A percentile compares a stretch with the other conserved stretches of the same genome.
Evolutionary conservation across 1,284 basidiomycete species (phyloP).

Genomic region (Sphagnurus paluster): DNA sequence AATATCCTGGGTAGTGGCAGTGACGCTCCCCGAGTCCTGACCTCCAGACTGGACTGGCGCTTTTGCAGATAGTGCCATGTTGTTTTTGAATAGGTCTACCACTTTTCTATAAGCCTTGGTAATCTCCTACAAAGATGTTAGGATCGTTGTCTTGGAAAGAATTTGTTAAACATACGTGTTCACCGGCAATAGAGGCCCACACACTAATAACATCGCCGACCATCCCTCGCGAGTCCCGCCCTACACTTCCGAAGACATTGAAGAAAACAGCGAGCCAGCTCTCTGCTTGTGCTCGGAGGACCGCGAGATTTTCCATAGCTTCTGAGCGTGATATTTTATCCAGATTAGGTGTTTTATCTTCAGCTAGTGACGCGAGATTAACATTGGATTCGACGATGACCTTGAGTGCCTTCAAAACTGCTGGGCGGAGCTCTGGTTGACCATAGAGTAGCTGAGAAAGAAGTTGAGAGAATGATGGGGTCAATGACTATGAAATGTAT

Average conservation of each 20-base stretch:
- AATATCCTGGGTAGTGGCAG: conserved; percentile 88
- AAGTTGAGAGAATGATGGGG: conserved; percentile 78
- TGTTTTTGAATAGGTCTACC: conserved; percentile 73
- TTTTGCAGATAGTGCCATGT: conserved; percentile 48
- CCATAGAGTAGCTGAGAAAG: conserved; percentile 90
- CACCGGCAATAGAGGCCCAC: conserved; percentile 85
- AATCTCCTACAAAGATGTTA: conserved; percentile 55
- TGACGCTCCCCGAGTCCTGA: conserved; percentile 50
- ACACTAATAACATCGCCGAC: conserved; percentile 88
- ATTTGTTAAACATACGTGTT: conserved; percentile 47
- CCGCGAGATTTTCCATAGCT: conserved; percentile 70
- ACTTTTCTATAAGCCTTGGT: conserved; percentile 83
- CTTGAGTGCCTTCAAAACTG: conserved; percentile 82
- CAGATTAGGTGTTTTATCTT: conserved; percentile 32
- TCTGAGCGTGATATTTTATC: conserved; percentile 46
- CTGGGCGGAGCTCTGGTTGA: conserved; percentile 81
- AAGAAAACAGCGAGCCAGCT: conserved; percentile 95
- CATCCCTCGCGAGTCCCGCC: conserved; percentile 74
- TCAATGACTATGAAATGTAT: conserved; percentile 55
- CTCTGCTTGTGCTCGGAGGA: conserved; percentile 79
- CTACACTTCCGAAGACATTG: conserved; percentile 92
- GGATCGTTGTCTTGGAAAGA: background rate
- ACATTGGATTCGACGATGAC: conserved; percentile 78
- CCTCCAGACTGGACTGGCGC: conserved; percentile 31
- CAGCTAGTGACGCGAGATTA: conserved; percentile 35